Percentiles rank a stretch among this genome's conserved stretches.
Conservation (phyloP, 805 yeast genomes). For the Wickerhamomyces bisporus region DNA sequence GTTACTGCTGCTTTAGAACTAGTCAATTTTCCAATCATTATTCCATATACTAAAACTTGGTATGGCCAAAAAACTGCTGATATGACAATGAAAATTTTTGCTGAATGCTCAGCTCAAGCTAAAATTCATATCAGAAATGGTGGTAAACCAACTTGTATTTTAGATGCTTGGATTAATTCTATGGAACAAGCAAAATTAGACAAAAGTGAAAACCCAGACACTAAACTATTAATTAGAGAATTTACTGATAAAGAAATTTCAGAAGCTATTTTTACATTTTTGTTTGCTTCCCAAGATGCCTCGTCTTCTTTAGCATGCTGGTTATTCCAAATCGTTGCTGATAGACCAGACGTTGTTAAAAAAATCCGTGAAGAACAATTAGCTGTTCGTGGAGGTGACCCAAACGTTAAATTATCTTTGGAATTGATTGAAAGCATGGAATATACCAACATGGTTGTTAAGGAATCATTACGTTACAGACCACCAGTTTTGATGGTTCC, state of each 20-base stretch:
- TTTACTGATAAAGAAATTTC: slow-evolving; percentile 89
- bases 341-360: slow-evolving; percentile 83
- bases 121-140: slow-evolving; percentile 74
- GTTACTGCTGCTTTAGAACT: slow-evolving; percentile 96
- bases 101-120: slow-evolving; percentile 81
- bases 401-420: slow-evolving; percentile 51
- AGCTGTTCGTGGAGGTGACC: slow-evolving; percentile 73
- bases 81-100: slow-evolving; percentile 89
- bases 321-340: slow-evolving; percentile 95
- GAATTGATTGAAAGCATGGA: slow-evolving; percentile 81
- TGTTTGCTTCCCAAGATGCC: slow-evolving; percentile 98
- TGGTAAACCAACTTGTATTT: slow-evolving; percentile 77
- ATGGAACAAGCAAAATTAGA: slow-evolving; percentile 67
- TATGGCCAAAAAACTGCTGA: slow-evolving; percentile 93
- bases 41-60: slow-evolving; percentile 98
- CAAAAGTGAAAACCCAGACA: slow-evolving; percentile 44
- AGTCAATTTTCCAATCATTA: slow-evolving; percentile 94
- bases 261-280: slow-evolving; percentile 92
- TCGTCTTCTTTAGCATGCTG: slow-evolving; percentile 96
- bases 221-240: slow-evolving; percentile 65
- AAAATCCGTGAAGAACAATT: slow-evolving; percentile 93
- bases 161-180: slow-evolving; percentile 91
- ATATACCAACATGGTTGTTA: slow-evolving; percentile 86
- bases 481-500: slow-evolving; percentile 99
- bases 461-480: slow-evolving; percentile 87